Evolutionary conservation across 2,329 filamentous ascomycete genomes (phyloP).

Genomic region (Alternaria sp.): DNA sequence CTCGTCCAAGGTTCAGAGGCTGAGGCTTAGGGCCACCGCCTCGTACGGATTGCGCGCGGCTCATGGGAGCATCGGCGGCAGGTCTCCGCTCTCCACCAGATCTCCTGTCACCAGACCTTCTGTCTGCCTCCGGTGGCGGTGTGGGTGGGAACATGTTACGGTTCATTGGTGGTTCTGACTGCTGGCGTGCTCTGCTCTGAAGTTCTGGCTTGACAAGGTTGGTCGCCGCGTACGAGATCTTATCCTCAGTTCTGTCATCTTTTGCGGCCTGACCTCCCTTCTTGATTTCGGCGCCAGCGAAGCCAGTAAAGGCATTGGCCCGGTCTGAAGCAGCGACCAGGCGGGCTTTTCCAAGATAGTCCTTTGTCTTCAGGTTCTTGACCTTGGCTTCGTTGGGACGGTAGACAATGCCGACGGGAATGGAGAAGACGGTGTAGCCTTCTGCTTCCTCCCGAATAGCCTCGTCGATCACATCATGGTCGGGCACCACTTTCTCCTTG

Average conservation of each 20-base stretch:
- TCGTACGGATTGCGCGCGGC: slow-evolving; percentile 58
- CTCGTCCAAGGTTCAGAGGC: slow-evolving; percentile 56
- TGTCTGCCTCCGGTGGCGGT: slow-evolving; percentile 88
- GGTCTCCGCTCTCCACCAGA: slow-evolving; percentile 23
- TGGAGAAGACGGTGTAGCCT: slow-evolving; percentile 98
- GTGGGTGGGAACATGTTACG: slow-evolving; percentile 94
- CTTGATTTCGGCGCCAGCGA: slow-evolving; percentile 79
- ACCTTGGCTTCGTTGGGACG: slow-evolving; percentile 97
- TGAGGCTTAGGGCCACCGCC: slow-evolving; percentile 56
- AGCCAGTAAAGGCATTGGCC: slow-evolving; percentile 80
- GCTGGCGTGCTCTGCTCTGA: slow-evolving; percentile 75
- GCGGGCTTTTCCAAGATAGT: slow-evolving; percentile 95
- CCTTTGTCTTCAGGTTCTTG: slow-evolving; percentile 95
- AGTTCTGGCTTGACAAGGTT: slow-evolving; percentile 91
- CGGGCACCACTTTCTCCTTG: slow-evolving; percentile 94
- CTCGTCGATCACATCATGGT: slow-evolving; percentile 98
- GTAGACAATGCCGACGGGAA: slow-evolving; percentile 94
- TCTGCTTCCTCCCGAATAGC: slow-evolving; percentile 92
- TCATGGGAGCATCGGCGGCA: slow-evolving; percentile 42
- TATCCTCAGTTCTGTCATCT: slow-evolving; percentile 83
- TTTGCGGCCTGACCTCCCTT: slow-evolving; percentile 64
- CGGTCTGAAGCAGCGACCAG: slow-evolving; percentile 87
- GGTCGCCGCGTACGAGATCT: slow-evolving; percentile 88
- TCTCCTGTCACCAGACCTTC: slow-evolving; percentile 33
- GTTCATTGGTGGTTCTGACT: slow-evolving; percentile 80